phyloP scores from a whole-genome alignment of 148 eudicot genomes.

The Oxyria digyna region DNA sequence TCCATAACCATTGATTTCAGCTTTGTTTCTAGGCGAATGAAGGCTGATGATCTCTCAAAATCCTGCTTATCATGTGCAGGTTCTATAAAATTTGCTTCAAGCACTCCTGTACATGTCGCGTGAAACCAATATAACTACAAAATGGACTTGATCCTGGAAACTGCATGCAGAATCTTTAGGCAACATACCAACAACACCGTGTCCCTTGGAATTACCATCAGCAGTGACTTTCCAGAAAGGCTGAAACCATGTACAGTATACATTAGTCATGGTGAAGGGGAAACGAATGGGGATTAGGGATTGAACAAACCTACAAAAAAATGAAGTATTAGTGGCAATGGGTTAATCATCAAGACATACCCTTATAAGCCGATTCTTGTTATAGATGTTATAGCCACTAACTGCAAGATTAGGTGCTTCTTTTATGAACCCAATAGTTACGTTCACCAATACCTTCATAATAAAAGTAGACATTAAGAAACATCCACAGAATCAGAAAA shows the following conservation, averaged over 20 bases:
- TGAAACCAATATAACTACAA: background rate
- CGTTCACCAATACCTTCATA: constrained; percentile 42
- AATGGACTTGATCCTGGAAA: background rate
- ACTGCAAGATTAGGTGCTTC: constrained; percentile 71
- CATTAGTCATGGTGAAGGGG: background rate
- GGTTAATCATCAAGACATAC: constrained; percentile 26
- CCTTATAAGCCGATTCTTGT: constrained; percentile 95
- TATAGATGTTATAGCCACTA: constrained; percentile 85
- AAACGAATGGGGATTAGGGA: background rate
- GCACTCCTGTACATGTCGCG: constrained; percentile 46
- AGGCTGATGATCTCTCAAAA: constrained; percentile 81
- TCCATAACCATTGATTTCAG: constrained; percentile 82
- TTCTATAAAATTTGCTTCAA: constrained; percentile 94
- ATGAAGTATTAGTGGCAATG: background rate
- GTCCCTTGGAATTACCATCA: constrained; percentile 73
- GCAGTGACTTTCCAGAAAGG: constrained; percentile 92
- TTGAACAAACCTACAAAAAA: background rate
- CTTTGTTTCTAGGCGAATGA: constrained; percentile 55
- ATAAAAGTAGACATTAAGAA: background rate
- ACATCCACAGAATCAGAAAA: background rate
- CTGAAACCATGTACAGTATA: constrained; percentile 28
- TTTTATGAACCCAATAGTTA: constrained; percentile 75
- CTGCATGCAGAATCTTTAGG: constrained; percentile 2
- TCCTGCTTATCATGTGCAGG: constrained; percentile 99
- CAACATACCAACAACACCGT: constrained; percentile 86